Evolutionary conservation across 108 stramenopile genomes (phyloP).

Genomic region (Aurantiochytrium sp.): DNA sequence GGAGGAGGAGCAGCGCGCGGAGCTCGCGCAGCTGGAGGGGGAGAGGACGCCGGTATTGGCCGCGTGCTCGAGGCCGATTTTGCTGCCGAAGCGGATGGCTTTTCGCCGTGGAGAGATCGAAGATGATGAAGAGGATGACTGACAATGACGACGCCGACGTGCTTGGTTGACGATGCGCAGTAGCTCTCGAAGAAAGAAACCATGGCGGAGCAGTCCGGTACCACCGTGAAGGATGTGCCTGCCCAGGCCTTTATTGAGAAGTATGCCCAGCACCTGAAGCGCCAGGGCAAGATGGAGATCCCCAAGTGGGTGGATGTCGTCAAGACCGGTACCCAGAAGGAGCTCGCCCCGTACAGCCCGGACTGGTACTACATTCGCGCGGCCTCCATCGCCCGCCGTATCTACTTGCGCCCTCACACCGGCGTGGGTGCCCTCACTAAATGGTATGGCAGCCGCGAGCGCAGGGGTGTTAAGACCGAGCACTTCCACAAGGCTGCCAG

Average conservation of each 20-base stretch:
- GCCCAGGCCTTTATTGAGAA: conserved; percentile 81
- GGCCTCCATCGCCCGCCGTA: conserved; percentile 93
- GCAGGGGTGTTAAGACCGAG: conserved; percentile 81
- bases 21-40: too few species aligned
- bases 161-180: too few species aligned
- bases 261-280: conserved; percentile 97
- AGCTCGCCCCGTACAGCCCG: conserved; percentile 94
- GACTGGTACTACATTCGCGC: conserved; percentile 99
- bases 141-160: too few species aligned
- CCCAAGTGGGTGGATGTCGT: conserved; percentile 96
- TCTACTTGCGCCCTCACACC: conserved; percentile 92
- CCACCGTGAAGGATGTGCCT: conserved; percentile 80
- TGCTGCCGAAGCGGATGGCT: too few species aligned
- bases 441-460: conserved; percentile 90
- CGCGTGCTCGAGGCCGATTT: too few species aligned
- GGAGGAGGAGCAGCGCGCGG: too few species aligned
- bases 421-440: conserved; percentile 92
- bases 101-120: too few species aligned
- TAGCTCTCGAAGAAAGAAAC: background rate
- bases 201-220: background rate
- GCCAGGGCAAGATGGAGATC: conserved; percentile 92
- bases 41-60: too few species aligned
- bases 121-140: too few species aligned
- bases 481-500: conserved; percentile 84
- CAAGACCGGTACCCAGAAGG: conserved; percentile 95